Evolutionary conservation across 2,329 filamentous ascomycete species (phyloP), one percentile per base, ranked within the genome.

Genomic region (Neonectria coccinea): DNA sequence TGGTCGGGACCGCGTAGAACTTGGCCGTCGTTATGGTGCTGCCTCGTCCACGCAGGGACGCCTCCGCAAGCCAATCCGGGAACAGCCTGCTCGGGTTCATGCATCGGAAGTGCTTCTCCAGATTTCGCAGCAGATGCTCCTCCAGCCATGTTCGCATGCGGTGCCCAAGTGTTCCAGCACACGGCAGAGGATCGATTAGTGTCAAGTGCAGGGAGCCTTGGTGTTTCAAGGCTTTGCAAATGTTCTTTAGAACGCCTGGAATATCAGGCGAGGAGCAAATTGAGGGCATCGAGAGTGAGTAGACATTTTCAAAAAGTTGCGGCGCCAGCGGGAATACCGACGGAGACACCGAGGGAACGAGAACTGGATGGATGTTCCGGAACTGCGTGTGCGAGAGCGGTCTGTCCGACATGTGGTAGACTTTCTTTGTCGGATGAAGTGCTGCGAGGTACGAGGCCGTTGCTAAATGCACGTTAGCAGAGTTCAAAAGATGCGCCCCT

Each of bases 171-270:
- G 85, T 88, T 2, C 81, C 77, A 4, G 84, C 78, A 1, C 85
- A 79, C 0, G 90, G 90, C 8, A 85, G 79, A 0, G 90, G 88
- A 62, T 92, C 88, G 67, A 92, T 86, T 18, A 92, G 77, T 0
- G 85, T 84, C 16, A 92, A 76, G 63, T 89, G 84, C 12, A 92
- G 75, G 20, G 81, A 79, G 1, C 89, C 89, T 0, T 84, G 83
- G 0, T 83, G 81, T 4, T 82, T 79, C 3, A 92, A 81, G 33
- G 85, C 83, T 25, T 84, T 84, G 72, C 86, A 80, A 67, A 90
- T 85, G 65, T 86, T 85, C 57, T 80, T 80, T 16, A 92, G 81
- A 1, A 91, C 76, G 2, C 77, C 75, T 0, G 86, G 86, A 0
- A 92, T 83, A 12, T 88, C 86, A 0, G 84, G 79, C 0, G 86